Conservation (phyloP, 345 rosid species). For the Capsella bursapastoris region DNA sequence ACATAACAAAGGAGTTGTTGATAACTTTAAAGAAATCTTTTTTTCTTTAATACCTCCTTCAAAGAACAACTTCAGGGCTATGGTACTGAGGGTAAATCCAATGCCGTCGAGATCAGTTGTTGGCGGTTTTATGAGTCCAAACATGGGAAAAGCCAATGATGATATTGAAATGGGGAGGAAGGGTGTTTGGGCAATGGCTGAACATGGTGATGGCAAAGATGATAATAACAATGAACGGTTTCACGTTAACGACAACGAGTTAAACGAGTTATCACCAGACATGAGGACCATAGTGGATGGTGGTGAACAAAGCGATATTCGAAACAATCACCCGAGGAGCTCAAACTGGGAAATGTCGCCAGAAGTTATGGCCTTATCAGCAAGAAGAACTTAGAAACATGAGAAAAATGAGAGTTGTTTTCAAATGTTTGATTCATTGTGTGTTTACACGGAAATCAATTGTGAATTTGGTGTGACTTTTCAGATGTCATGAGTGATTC, state of each 20-base stretch:
- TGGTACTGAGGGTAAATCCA: slow-evolving; percentile 64
- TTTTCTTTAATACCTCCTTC: slow-evolving; percentile 69
- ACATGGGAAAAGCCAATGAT: slow-evolving; percentile 73
- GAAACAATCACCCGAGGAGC: slow-evolving; percentile 64
- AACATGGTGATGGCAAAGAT: slow-evolving; percentile 54
- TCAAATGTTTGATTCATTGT: slow-evolving; percentile 20
- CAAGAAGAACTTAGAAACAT: slow-evolving; percentile 50
- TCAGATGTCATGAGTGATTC: slow-evolving; percentile 10
- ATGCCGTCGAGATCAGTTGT: slow-evolving; percentile 60
- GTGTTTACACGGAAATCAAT: slow-evolving; percentile 10
- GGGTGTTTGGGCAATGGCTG: slow-evolving; percentile 82
- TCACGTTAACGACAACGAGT: slow-evolving; percentile 79
- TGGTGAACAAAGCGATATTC: slow-evolving; percentile 57
- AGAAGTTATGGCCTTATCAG: slow-evolving; percentile 83
- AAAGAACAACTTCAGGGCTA: slow-evolving; percentile 73
- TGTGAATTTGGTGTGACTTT: slow-evolving; percentile 27
- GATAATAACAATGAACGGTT: slow-evolving; percentile 52
- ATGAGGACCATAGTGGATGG: slow-evolving; percentile 51
- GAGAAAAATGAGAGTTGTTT: slow-evolving; percentile 8
- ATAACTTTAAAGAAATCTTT: slow-evolving; percentile 77
- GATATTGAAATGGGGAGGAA: slow-evolving; percentile 97
- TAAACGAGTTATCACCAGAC: slow-evolving; percentile 68
- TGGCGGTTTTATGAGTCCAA: slow-evolving; percentile 91
- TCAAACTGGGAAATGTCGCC: slow-evolving; percentile 75
- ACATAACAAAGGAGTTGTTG: slow-evolving; percentile 69